Evolutionary conservation across 352 stramenopile genomes (phyloP).

Genomic region (Globisporangium middletonii): DNA sequence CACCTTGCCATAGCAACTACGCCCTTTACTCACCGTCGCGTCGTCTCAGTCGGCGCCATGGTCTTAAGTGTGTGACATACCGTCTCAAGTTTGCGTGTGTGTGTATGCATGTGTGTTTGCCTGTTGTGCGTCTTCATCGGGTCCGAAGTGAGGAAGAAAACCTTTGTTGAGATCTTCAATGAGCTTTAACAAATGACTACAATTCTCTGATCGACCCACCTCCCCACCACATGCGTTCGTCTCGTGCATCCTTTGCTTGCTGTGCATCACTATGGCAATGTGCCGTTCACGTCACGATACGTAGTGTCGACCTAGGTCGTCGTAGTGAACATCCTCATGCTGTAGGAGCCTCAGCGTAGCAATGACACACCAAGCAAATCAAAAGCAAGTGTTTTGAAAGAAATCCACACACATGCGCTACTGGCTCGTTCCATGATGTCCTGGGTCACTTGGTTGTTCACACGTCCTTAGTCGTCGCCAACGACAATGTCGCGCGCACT

Average conservation of each 20-base stretch:
- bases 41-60: conserved; percentile 53
- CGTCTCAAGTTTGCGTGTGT: conserved; percentile 3
- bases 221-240: not conserved
- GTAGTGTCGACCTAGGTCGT: too few relatives aligned
- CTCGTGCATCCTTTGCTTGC: not conserved
- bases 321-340: too few relatives aligned
- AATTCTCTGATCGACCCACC: conserved; percentile 85
- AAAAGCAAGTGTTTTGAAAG: too few relatives aligned
- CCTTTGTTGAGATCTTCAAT: conserved; percentile 67
- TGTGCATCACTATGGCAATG: too few relatives aligned
- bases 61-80: conserved; percentile 76
- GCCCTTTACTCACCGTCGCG: conserved; percentile 70
- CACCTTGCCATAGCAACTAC: conserved; percentile 59
- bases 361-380: too few relatives aligned
- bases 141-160: conserved; percentile 77
- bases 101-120: not conserved
- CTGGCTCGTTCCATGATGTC: too few relatives aligned
- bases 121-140: not conserved
- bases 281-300: too few relatives aligned
- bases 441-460: too few relatives aligned
- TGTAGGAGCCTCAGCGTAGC: too few relatives aligned
- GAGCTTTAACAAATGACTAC: conserved; percentile 77
- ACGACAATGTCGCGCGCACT: not conserved
- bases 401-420: too few relatives aligned
- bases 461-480: not conserved